A percentile compares a stretch with the other conserved stretches of the same genome.
phyloP scores from a whole-genome alignment of 1,139 yeast genomes.

The Scheffersomyces lignicola region DNA sequence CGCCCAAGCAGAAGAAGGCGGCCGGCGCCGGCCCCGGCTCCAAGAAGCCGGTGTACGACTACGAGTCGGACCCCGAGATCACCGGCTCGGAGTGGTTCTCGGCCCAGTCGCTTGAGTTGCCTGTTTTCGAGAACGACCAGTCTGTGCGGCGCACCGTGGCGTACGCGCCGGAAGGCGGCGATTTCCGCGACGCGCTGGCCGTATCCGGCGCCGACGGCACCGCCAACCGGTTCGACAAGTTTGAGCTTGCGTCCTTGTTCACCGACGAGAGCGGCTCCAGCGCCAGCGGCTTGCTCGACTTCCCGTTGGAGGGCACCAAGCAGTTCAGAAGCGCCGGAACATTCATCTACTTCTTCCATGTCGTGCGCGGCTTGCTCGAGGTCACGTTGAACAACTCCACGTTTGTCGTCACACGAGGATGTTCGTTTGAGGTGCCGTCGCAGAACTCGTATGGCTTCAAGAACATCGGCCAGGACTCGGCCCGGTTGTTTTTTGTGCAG shows the following conservation, averaged over 20 bases:
- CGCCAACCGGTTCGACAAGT: conserved; percentile 51
- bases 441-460: conserved; percentile 68
- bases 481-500: conserved; percentile 76
- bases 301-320: conserved; percentile 67
- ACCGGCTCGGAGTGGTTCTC: conserved; percentile 60
- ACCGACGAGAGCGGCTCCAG: conserved; percentile 64
- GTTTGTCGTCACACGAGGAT: conserved; percentile 69
- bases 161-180: conserved; percentile 61
- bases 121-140: conserved; percentile 52
- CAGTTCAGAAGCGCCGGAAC: conserved; percentile 63
- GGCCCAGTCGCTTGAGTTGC: conserved; percentile 45
- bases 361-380: conserved; percentile 68
- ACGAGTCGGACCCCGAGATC: conserved; percentile 43
- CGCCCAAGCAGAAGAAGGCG: conserved; percentile 14
- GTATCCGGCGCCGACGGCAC: conserved; percentile 17
- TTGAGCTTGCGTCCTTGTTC: conserved; percentile 65
- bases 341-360: conserved; percentile 72
- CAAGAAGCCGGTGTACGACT: conserved; percentile 22
- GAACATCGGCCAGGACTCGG: conserved; percentile 57
- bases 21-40: neutral
- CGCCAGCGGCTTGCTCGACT: conserved; percentile 74
- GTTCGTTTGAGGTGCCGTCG: conserved; percentile 80
- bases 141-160: conserved; percentile 57
- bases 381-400: conserved; percentile 60
- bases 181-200: conserved; percentile 45